A percentile compares a stretch with the other conserved stretches of the same genome.
Evolutionary conservation across 2,329 filamentous ascomycete genomes (phyloP).

Genomic region (Pseudogymnoascus sp.): DNA sequence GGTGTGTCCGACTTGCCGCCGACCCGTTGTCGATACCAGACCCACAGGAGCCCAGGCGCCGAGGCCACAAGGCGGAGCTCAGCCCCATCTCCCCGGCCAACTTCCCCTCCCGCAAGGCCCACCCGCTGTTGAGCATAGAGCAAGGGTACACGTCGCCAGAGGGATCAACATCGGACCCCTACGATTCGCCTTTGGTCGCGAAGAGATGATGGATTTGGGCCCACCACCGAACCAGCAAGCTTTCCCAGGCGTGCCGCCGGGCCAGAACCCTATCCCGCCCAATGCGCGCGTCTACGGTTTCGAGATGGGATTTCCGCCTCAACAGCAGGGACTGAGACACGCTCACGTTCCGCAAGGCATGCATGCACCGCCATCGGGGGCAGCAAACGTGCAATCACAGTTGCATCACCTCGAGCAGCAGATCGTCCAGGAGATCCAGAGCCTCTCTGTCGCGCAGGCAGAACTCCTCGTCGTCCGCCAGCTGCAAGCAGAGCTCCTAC

Average conservation of each 20-base stretch:
- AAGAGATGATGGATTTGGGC: conserved; percentile 57
- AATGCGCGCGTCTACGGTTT: conserved; percentile 28
- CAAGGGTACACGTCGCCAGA: conserved; percentile 37
- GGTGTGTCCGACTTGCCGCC: conserved; percentile 88
- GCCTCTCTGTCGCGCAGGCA: conserved; percentile 54
- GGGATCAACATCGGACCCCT: conserved; percentile 70
- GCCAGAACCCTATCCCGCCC: neutral
- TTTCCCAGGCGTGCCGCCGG: conserved; percentile 16
- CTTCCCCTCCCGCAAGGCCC: conserved; percentile 18
- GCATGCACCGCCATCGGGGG: conserved; percentile 9
- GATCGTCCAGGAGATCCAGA: conserved; percentile 58
- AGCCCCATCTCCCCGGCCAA: conserved; percentile 22
- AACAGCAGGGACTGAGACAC: conserved; percentile 9
- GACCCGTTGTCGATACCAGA: conserved; percentile 58
- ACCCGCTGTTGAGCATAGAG: conserved; percentile 31
- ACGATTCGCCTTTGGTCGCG: conserved; percentile 61
- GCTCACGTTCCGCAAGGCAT: neutral
- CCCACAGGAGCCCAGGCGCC: conserved; percentile 27
- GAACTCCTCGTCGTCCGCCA: conserved; percentile 63
- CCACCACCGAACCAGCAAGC: conserved; percentile 32
- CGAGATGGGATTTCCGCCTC: conserved; percentile 27
- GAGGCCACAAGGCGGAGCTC: conserved; percentile 20
- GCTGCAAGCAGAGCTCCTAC: conserved; percentile 55
- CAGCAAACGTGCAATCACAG: conserved; percentile 46
- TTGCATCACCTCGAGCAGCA: conserved; percentile 61